A percentile compares a stretch with the other conserved stretches of the same genome.
phyloP scores from a whole-genome alignment of 106 monocot genomes.

The Platanthera zijinensis region DNA sequence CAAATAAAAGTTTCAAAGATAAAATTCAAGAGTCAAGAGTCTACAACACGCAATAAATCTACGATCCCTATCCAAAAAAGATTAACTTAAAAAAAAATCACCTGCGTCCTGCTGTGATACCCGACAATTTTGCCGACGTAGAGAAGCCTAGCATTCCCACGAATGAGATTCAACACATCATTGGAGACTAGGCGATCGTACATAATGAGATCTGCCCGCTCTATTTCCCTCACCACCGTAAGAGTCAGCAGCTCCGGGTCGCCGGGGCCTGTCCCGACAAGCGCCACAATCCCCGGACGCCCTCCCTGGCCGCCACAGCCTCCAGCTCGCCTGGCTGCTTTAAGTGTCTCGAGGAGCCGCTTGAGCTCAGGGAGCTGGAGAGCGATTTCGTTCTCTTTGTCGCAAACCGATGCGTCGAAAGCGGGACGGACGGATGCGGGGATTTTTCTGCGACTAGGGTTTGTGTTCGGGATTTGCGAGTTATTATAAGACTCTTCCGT shows the following conservation, averaged over 20 bases:
- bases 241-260: conserved; percentile 91
- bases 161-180: conserved; percentile 64
- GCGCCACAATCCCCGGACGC: conserved; percentile 45
- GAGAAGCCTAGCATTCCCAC: conserved; percentile 58
- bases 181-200: conserved; percentile 91
- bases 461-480: no score
- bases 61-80: not conserved
- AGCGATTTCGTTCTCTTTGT: conserved; percentile 33
- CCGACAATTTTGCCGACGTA: conserved; percentile 95
- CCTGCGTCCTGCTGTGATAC: conserved; percentile 96
- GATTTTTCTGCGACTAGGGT: no score
- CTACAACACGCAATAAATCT: not conserved
- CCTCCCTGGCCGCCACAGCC: conserved; percentile 8
- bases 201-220: conserved; percentile 72
- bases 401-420: not conserved
- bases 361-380: conserved; percentile 69
- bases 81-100: not conserved
- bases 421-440: no score
- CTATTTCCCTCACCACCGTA: conserved; percentile 75
- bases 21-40: not conserved
- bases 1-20: not conserved
- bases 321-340: conserved; percentile 16
- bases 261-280: conserved; percentile 96
- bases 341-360: conserved; percentile 50
- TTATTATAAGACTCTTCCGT: no score